phyloP scores from a whole-genome alignment of 108 stramenopile species.

The Fistulifera pelliculosa region DNA sequence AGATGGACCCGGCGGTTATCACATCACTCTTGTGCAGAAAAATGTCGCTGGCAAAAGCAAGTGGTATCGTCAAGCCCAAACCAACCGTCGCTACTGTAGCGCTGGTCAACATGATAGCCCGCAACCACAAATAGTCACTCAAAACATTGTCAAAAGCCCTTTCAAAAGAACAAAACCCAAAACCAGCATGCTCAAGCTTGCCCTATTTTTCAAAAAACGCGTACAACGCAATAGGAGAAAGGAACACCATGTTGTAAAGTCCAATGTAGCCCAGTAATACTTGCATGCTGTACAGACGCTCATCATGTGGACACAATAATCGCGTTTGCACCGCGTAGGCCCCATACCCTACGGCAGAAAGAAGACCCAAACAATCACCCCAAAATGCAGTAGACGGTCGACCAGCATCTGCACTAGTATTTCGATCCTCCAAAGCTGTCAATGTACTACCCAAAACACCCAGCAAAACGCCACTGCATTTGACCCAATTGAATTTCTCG shows the following conservation, averaged over 20 bases:
- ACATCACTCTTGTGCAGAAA: conserved; percentile 36
- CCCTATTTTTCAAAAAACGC: conserved; percentile 3
- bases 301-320: conserved; percentile 62
- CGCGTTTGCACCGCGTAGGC: conserved; percentile 72
- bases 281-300: conserved; percentile 76
- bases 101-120: conserved; percentile 88
- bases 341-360: conserved; percentile 77
- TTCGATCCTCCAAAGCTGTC: conserved; percentile 47
- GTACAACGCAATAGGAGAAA: conserved; percentile 64
- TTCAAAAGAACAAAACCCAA: conserved; percentile 42
- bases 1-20: conserved; percentile 23
- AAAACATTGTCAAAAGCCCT: conserved; percentile 78
- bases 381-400: not conserved
- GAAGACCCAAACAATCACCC: conserved; percentile 66
- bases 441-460: conserved; percentile 61
- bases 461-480: conserved; percentile 53
- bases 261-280: conserved; percentile 92
- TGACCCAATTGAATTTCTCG: conserved; percentile 44
- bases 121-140: conserved; percentile 92
- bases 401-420: not conserved
- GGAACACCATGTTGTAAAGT: conserved; percentile 46
- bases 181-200: conserved; percentile 38
- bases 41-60: conserved; percentile 57
- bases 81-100: conserved; percentile 96
- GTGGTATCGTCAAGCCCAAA: conserved; percentile 92